Conservation (phyloP, 2,329 filamentous ascomycete genomes). For the Pseudomassariella vexata region DNA sequence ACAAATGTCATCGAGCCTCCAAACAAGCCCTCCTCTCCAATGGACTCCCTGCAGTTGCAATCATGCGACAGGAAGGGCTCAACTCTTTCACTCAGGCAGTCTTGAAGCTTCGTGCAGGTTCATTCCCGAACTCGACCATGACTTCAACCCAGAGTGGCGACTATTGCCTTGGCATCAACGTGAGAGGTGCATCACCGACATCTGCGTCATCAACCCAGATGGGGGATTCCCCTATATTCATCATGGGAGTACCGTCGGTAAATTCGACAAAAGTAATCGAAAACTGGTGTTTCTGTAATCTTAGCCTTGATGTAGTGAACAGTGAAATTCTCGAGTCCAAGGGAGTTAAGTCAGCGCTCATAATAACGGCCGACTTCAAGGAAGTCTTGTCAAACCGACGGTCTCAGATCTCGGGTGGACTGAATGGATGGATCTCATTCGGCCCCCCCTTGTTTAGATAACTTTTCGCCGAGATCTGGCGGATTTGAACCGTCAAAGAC, state of each 20-base stretch:
- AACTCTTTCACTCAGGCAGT: too few species aligned
- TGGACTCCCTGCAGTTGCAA: too few species aligned
- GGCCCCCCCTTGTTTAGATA: constrained; percentile 32
- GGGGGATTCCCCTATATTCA: constrained; percentile 43
- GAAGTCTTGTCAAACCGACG: constrained; percentile 39
- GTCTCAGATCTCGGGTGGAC: constrained; percentile 43
- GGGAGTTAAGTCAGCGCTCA: constrained; percentile 37
- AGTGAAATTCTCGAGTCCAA: constrained; percentile 45
- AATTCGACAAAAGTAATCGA: neutral
- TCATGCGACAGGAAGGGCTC: too few species aligned
- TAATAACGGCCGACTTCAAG: constrained; percentile 43
- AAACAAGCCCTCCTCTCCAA: too few species aligned
- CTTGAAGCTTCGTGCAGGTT: too few species aligned
- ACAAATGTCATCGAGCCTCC: too few species aligned
- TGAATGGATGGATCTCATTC: constrained; percentile 44
- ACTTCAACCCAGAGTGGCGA: constrained; percentile 7
- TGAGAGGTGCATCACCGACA: constrained; percentile 29
- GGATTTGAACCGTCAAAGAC: constrained; percentile 31
- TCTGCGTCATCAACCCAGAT: constrained; percentile 38
- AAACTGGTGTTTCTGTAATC: too few species aligned
- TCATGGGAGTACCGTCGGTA: constrained; percentile 38
- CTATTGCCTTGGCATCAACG: constrained; percentile 19
- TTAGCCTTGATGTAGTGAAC: constrained; percentile 23
- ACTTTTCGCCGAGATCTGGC: constrained; percentile 29
- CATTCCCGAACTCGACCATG: constrained; percentile 6